Percentiles rank a stretch among this genome's conserved stretches.
Evolutionary conservation across 805 yeast species (phyloP).

Genomic region (Candida endomychidarum): DNA sequence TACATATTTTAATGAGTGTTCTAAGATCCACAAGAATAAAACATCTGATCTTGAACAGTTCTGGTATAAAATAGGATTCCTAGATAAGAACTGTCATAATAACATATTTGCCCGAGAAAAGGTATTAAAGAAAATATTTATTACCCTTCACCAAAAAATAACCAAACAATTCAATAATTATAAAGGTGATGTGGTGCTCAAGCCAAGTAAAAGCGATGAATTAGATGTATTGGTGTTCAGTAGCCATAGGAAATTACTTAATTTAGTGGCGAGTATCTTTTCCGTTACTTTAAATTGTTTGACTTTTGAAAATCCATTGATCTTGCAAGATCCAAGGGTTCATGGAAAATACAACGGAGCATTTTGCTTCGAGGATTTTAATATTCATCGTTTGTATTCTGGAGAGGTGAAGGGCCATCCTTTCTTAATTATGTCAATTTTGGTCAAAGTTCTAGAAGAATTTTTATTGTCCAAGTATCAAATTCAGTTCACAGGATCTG

Average conservation of each 20-base stretch:
- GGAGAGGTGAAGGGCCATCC: conserved; percentile 22
- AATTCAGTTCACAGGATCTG: conserved; percentile 7
- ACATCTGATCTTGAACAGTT: conserved; percentile 14
- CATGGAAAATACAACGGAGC: conserved; percentile 8
- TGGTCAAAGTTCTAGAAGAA: conserved; percentile 19
- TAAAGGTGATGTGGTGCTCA: background rate
- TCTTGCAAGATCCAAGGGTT: conserved; percentile 5
- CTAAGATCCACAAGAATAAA: background rate
- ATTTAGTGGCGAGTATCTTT: conserved; percentile 9
- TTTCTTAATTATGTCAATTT: conserved; percentile 17
- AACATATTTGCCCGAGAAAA: conserved; percentile 9
- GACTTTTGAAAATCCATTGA: conserved; percentile 10
- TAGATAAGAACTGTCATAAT: conserved; percentile 17
- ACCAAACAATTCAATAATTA: conserved; percentile 11
- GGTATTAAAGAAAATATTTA: conserved; percentile 7
- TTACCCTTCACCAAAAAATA: conserved; percentile 7
- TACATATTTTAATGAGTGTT: conserved; percentile 8
- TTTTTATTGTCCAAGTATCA: conserved; percentile 14
- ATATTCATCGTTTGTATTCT: conserved; percentile 23
- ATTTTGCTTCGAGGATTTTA: conserved; percentile 21
- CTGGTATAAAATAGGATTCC: conserved; percentile 21
- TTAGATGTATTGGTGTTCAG: conserved; percentile 7
- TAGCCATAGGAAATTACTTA: conserved; percentile 1
- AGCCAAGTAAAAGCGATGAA: background rate
- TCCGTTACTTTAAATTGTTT: conserved; percentile 6